phyloP scores from a whole-genome alignment of 148 eudicot species.

The Vaccinium darrowii region DNA sequence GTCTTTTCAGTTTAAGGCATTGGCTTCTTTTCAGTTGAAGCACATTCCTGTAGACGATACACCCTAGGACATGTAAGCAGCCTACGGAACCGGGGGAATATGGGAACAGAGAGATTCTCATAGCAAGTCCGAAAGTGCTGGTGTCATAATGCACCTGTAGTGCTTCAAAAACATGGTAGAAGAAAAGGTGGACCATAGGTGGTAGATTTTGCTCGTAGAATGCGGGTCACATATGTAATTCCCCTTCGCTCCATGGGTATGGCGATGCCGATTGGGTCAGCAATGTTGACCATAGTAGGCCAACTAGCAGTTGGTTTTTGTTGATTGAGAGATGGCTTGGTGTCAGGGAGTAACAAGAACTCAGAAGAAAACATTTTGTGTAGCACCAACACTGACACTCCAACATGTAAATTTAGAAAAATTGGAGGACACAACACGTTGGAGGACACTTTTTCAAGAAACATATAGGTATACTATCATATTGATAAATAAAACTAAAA shows the following conservation, averaged over 20 bases:
- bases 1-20: background rate
- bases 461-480: no score
- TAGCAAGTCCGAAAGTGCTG: background rate
- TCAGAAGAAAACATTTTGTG: no score
- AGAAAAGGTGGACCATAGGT: background rate
- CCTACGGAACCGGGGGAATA: background rate
- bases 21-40: background rate
- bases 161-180: background rate
- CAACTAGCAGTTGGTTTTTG: background rate
- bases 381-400: no score
- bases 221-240: background rate
- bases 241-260: background rate
- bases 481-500: no score
- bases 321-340: background rate
- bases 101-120: background rate
- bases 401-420: no score
- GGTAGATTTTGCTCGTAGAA: background rate
- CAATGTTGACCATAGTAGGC: background rate
- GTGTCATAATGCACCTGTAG: background rate
- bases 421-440: no score
- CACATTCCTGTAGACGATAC: background rate
- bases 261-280: background rate
- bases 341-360: background rate
- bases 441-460: no score
- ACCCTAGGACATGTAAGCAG: background rate